Evolutionary conservation across 129 eudicot species (phyloP), one percentile per base, ranked within the genome.

Genomic region (Mikania micrantha): DNA sequence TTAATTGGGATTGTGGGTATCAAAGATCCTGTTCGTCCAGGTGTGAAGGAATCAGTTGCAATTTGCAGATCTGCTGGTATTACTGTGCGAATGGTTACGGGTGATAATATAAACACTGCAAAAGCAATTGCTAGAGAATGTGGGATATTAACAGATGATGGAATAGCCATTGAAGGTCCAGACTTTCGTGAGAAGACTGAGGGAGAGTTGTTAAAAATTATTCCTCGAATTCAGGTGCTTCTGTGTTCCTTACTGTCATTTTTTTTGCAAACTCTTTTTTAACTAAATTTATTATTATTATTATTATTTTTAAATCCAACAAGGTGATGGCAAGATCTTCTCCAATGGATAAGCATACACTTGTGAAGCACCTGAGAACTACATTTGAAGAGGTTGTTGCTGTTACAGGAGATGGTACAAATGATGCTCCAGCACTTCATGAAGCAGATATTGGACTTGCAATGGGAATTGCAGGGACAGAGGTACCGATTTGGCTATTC

Each of bases 401-500:
- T 2, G 98, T 91, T 54, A 91, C 98, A 4, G 98, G 98, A 65
- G 98, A 91, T 77, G 98, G 98, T 64, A 91, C 98, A 28, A 91
- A 91, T 82, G 98, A 91, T 74, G 96, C 98, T 44, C 98, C 98
- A 7, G 98, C 98, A 8, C 98, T 91, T 70, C 98, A 91, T 78
- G 98, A 91, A 80, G 98, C 97, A 47, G 97, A 91, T 83, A 91
- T 91, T 16, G 97, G 97, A 29, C 97, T 91, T 77, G 97, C 97
- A 53, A 91, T 91, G 97, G 97, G 97, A 77, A 91, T 91, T 63
- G 75, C 97, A 42, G 97, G 97, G 40, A 91, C 97, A 40, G 97
- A 91, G 96, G 97, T 89, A 67, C 74, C 25, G 45, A 20, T 32
- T 35, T 9, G 15, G 15, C 64, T 12, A n/a, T 63, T 21, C 27